Percentiles rank a stretch among this genome's conserved stretches.
phyloP scores from a whole-genome alignment of 2,329 filamentous ascomycete genomes.

The Fusarium papillatum region DNA sequence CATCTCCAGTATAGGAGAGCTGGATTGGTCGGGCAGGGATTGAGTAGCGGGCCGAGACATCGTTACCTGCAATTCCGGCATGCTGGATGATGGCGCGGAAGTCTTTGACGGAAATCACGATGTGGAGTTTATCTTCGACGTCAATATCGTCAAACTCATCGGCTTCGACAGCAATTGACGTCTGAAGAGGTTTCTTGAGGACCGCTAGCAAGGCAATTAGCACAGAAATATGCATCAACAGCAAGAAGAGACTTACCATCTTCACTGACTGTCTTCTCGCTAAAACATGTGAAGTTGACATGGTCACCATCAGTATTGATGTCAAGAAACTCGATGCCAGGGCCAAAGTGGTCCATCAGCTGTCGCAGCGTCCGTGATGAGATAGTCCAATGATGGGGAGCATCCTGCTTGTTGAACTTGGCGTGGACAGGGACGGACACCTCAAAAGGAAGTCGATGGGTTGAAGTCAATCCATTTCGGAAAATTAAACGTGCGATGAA shows the following conservation, averaged over 20 bases:
- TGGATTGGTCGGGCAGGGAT: slow-evolving; percentile 79
- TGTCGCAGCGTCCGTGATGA: slow-evolving; percentile 79
- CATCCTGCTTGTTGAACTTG: slow-evolving; percentile 77
- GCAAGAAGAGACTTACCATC: slow-evolving; percentile 49
- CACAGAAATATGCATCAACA: background rate
- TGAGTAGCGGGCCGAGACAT: slow-evolving; percentile 78
- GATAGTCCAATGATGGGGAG: slow-evolving; percentile 80
- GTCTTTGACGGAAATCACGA: slow-evolving; percentile 86
- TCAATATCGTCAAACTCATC: slow-evolving; percentile 83
- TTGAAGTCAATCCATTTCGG: slow-evolving; percentile 82
- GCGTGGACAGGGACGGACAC: slow-evolving; percentile 81
- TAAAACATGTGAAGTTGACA: slow-evolving; percentile 85
- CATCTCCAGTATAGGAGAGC: slow-evolving; percentile 77
- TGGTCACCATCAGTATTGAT: slow-evolving; percentile 81
- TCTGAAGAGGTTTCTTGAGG: slow-evolving; percentile 84
- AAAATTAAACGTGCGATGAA: slow-evolving; percentile 82
- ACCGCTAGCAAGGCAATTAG: slow-evolving; percentile 65
- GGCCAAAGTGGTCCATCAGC: slow-evolving; percentile 85
- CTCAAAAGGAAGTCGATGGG: slow-evolving; percentile 83
- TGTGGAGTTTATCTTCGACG: slow-evolving; percentile 82
- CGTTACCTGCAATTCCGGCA: slow-evolving; percentile 77
- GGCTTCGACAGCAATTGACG: slow-evolving; percentile 82
- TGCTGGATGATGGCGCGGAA: slow-evolving; percentile 85
- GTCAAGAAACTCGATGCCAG: slow-evolving; percentile 84
- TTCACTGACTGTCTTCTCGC: slow-evolving; percentile 81